Base-by-base conservation (phyloP, 2,329 filamentous ascomycete genomes). In the Ascosphaera aggregata region DNA sequence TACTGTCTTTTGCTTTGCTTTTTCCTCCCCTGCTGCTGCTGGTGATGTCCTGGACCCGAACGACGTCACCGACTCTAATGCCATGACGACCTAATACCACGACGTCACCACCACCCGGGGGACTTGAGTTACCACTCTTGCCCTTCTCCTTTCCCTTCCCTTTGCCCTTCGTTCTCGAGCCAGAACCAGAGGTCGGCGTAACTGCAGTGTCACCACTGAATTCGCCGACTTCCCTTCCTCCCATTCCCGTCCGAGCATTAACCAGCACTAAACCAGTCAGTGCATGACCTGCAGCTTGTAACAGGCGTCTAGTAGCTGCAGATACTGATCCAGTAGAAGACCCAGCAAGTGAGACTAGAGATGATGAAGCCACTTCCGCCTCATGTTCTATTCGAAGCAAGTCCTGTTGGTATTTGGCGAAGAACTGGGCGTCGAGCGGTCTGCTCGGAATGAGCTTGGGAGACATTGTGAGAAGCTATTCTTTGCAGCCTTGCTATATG, bases 211-310 rank as follows among this genome's bases (percentile, higher is more conserved):
- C 86, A 1, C 60, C 56, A 1, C 61, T 63, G 4, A 98, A 71
- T 54, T 94, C 85, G 2, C 94, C 62, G 1, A 98, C 77, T 0
- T 80, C 82, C 45, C 82, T 80, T n/a, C 89, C 89, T 13, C 85
- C 89, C 30, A 94, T 65, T 0, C 89, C 89, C 0, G 89, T 98
- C 20, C 85, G 76, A 52, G 80, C 79, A 15, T 78, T 76, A 9
- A 68, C 63, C 24, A 92, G 62, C 22, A 70, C 61, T 7, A 95
- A 70, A 0, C 57, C 57, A 1, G 54, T 60, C 2, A 60, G 39
- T 0, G 57, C 57, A 43, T 59, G 51, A 9, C 57, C 57, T 0
- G 55, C 54, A 13, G 56, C 55, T 48, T 60, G 57, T 13, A 63
- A 47, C 3, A 57, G 58, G 32, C 60, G 55, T 3, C 61, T 50